Base-by-base conservation (phyloP, 768 basidiomycete species). In the Mycena galopus region DNA sequence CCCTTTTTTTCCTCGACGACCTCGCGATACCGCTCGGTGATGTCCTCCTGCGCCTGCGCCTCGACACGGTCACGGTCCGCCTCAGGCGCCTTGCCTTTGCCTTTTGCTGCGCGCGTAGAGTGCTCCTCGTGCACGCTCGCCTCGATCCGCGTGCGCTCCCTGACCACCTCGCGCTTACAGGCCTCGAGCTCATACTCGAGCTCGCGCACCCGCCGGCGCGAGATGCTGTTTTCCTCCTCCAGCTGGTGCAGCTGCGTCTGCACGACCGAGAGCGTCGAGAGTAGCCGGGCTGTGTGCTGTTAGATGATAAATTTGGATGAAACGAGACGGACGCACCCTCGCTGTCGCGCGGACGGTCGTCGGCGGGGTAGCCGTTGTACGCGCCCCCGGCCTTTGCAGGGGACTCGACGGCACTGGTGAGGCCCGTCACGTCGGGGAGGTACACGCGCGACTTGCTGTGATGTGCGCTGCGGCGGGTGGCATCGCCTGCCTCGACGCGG, bases 1-100 rank as follows among this genome's bases (percentile, higher is more conserved):
- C 95, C 94, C 86, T 94, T 94, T 80, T 96, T 96, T 80, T 96
- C 95, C 72, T 94, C 93, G 0, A 97, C 93, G 6, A 90, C 93
- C 74, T 94, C 92, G 67, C 87, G 87, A 75, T 96, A 95, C 62
- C 92, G 84, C 71, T 86, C 84, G 27, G 83, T 79, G 30, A 86
- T 51, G 17, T 86, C 83, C 58, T 83, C 82, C 12, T 84, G 35
- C 35, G 10, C 84, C 50, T 85, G 86, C 29, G 76, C 73, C 29
- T 63, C 67, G 23, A 78, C 75, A 37, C 71, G 79, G 37, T 67
- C 79, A 35, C 67, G 65, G 65, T 79, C 81, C 37, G 75, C 76
- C 11, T 79, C 83, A 42, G 78, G 77, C 32, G 80, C 84, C 63
- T 85, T 88, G 1, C 83, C 85, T 70, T 86, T 87, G 14, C 80